These are phyloP conservation scores for Rhizomucor pusillus DNA, from an alignment of 371 early-diverging fungal genomes.

Conservation along the genomic window DNA sequence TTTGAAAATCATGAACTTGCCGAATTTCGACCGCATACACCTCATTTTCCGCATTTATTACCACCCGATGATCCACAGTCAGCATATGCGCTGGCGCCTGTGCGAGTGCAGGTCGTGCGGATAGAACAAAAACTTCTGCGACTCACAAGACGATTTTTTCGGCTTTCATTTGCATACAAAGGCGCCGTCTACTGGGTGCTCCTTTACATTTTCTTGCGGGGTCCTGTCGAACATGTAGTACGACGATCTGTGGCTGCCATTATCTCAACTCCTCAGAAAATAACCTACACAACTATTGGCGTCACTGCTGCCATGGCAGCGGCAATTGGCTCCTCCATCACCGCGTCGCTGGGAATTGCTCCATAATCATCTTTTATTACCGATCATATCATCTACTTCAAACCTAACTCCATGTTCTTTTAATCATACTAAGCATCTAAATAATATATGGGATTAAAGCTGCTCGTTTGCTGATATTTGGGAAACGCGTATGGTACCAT, in stretches of 20 bases:
- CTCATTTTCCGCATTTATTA: conserved; percentile 43
- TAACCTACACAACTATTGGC: conserved; percentile 12
- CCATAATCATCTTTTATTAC: neutral
- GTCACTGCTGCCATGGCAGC: conserved; percentile 7
- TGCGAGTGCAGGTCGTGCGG: conserved; percentile 26
- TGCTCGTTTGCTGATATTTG: conserved; percentile 10
- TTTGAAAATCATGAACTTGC: conserved; percentile 1
- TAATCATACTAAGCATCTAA: neutral
- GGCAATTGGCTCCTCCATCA: conserved; percentile 5
- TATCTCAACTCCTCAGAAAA: conserved; percentile 18
- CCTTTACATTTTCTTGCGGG: conserved; percentile 36
- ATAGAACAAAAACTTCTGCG: conserved; percentile 33
- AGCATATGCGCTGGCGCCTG: conserved; percentile 30
- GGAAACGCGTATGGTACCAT: conserved; percentile 34
- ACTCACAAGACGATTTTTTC: conserved; percentile 29
- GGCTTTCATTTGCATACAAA: conserved; percentile 38
- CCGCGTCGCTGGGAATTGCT: neutral
- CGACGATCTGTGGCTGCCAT: conserved; percentile 24
- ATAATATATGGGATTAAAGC: conserved; percentile 25
- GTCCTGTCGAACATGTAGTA: conserved; percentile 35
- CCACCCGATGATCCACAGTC: conserved; percentile 40
- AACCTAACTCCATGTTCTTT: neutral
- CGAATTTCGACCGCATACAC: conserved; percentile 7
- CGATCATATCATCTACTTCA: neutral
- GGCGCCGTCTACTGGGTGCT: conserved; percentile 43